A percentile compares a stretch with the other conserved stretches of the same genome.
phyloP scores from a whole-genome alignment of 148 eudicot genomes.

The Mesembryanthemum crystallinum region DNA sequence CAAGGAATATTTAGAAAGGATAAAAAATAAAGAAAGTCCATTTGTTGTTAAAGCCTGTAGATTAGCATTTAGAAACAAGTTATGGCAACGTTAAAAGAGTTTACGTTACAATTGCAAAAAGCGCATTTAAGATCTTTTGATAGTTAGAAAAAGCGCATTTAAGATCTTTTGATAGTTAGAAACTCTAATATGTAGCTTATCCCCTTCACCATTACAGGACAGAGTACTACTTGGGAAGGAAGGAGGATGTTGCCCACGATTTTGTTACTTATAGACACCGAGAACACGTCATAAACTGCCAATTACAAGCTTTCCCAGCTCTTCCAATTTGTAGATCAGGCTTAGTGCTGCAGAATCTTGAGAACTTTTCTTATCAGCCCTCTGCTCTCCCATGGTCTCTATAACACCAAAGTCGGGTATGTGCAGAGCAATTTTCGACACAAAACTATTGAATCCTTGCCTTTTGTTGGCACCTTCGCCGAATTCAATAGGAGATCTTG shows the following conservation, averaged over 20 bases:
- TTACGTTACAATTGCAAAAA: background rate
- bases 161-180: background rate
- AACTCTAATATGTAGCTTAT: background rate
- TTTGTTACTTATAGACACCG: too few relatives aligned
- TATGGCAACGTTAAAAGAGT: too few relatives aligned
- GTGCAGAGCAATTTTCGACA: conserved; percentile 56
- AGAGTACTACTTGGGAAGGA: background rate
- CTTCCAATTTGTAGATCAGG: conserved; percentile 60
- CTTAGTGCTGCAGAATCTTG: conserved; percentile 73
- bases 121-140: too few relatives aligned
- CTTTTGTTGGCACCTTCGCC: conserved; percentile 49
- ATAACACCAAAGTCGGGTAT: conserved; percentile 64
- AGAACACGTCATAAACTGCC: conserved; percentile 19
- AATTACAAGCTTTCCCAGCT: conserved; percentile 47
- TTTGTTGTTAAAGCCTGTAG: too few relatives aligned
- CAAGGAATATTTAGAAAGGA: background rate
- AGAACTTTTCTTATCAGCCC: conserved; percentile 80
- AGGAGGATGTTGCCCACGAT: background rate
- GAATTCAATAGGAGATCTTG: conserved; percentile 57
- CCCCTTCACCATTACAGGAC: background rate
- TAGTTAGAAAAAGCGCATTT: too few relatives aligned
- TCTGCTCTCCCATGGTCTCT: conserved; percentile 49
- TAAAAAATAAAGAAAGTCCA: background rate
- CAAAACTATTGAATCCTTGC: conserved; percentile 47
- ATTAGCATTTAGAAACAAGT: too few relatives aligned